Base-by-base conservation (phyloP, 1,284 basidiomycete species). In the Athelia psychrophila region DNA sequence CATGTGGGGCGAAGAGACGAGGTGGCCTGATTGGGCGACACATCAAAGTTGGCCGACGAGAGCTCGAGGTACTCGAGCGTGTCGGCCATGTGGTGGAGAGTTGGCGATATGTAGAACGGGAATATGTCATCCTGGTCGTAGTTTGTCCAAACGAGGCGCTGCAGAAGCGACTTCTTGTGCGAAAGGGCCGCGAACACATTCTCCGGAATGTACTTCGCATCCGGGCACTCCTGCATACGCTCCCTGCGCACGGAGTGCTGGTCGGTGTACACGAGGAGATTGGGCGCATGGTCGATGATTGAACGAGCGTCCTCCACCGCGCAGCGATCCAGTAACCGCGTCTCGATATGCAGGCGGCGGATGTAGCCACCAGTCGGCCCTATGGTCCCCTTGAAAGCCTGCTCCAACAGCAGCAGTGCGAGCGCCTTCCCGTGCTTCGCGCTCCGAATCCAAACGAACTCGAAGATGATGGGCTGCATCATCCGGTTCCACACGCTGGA, bases 301-400 rank as follows among this genome's bases (percentile, higher is more conserved):
- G 79, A 77, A 8, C 82, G 74, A 22, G 89, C 71, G 60, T 88
- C 84, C 8, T 74, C 74, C 13, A 85, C 82, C 10, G 76, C 73
- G 58, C 85, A 88, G n/a, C 82, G 78, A 50, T 84, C 81, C 49
- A 87, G 69, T 0, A 77, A 71, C n/a, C 76, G 74, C 9, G 86
- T 89, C 67, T 88, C 83, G 61, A 88, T 80, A 59, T 87, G 85
- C 19, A 89, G 65, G 5, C 80, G 73, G 23, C 79, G 78, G 42
- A 89, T 83, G 64, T 75, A 80, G 25, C 69, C 70, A 10, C 86
- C 85, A 42, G 75, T 77, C 1, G 75, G 72, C 2, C 60, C 58
- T 20, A 60, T 66, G 33, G 52, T 48, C 6, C 61, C 63, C 16
- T 69, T 61, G 53, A 74, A 61, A 33, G 71, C 76, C 54, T 80